A percentile compares a stretch with the other conserved stretches of the same genome.
phyloP scores from a whole-genome alignment of 2,329 filamentous ascomycete species.

The Fusarium setosum region DNA sequence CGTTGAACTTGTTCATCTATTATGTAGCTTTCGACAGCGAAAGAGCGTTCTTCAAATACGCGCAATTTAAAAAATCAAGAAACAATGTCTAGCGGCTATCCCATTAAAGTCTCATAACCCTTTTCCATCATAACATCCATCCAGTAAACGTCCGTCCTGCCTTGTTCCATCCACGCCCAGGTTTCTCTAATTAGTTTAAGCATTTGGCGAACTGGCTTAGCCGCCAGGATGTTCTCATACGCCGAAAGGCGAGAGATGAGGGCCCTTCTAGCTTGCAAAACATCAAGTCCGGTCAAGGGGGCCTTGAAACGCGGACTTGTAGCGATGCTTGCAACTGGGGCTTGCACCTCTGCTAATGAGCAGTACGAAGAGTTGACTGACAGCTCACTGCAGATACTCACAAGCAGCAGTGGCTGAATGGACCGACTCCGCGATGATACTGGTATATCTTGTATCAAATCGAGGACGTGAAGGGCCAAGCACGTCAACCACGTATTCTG shows the following conservation, averaged over 20 bases:
- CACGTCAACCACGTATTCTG: conserved; percentile 54
- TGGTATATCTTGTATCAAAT: conserved; percentile 54
- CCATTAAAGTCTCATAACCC: conserved; percentile 47
- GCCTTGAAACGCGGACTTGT: conserved; percentile 30
- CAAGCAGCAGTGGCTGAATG: conserved; percentile 57
- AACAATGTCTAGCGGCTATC: too few species aligned
- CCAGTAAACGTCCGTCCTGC: conserved; percentile 55
- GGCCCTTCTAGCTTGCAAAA: conserved; percentile 26
- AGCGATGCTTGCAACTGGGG: conserved; percentile 20
- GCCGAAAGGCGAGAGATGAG: conserved; percentile 31
- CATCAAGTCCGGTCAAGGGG: conserved; percentile 13
- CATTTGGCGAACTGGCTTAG: conserved; percentile 41
- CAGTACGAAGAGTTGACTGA: conserved; percentile 46
- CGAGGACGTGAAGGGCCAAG: conserved; percentile 57
- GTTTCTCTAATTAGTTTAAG: conserved; percentile 33
- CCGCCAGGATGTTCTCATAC: conserved; percentile 34
- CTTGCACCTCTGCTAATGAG: conserved; percentile 2
- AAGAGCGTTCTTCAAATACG: too few species aligned
- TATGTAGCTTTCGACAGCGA: too few species aligned
- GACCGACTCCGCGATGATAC: conserved; percentile 57
- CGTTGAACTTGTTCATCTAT: too few species aligned
- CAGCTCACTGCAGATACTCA: conserved; percentile 56
- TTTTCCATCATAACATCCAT: conserved; percentile 52
- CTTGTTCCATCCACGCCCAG: conserved; percentile 45
- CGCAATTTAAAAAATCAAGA: too few species aligned